phyloP scores from a whole-genome alignment of 2,329 filamentous ascomycete genomes.

The Colletotrichum lindemuthianum region DNA sequence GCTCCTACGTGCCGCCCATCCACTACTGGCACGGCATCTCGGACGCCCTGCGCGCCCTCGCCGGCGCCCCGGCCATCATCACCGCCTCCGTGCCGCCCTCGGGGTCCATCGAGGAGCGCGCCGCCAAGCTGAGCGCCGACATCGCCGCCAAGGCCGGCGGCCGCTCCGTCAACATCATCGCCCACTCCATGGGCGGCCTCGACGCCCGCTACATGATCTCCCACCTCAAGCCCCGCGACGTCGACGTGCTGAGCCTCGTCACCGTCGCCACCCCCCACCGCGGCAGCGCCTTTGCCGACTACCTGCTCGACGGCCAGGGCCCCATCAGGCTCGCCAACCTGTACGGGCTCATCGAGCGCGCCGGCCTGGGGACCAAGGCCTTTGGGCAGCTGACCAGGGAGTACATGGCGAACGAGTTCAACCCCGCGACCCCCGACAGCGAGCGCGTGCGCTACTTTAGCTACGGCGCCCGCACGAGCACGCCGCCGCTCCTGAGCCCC shows the following conservation, averaged over 20 bases:
- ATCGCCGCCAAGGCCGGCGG: constrained; percentile 59
- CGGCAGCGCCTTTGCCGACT: constrained; percentile 66
- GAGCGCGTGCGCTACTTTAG: constrained; percentile 68
- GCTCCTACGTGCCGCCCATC: constrained; percentile 62
- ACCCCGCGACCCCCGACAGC: constrained; percentile 64
- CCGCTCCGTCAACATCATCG: constrained; percentile 78
- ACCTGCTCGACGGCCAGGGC: constrained; percentile 58
- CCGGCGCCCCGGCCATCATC: constrained; percentile 64
- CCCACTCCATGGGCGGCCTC: constrained; percentile 75
- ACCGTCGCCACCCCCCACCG: constrained; percentile 66
- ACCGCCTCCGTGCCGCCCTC: constrained; percentile 70
- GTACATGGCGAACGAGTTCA: constrained; percentile 70
- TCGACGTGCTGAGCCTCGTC: constrained; percentile 61
- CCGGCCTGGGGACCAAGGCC: constrained; percentile 67
- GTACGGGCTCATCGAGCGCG: constrained; percentile 60
- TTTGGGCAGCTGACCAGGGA: constrained; percentile 68
- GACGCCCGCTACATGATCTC: constrained; percentile 75
- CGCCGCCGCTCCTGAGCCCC: constrained; percentile 71
- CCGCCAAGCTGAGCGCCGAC: constrained; percentile 63
- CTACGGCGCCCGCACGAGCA: constrained; percentile 63
- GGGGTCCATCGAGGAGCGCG: constrained; percentile 68
- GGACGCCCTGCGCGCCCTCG: constrained; percentile 63
- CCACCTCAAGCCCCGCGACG: constrained; percentile 56
- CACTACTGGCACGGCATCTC: constrained; percentile 74
- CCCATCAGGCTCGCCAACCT: constrained; percentile 61